Percentiles rank a stretch among this genome's conserved stretches.
Conservation (phyloP, 1,284 basidiomycete species). For the Marasmius oreades region DNA sequence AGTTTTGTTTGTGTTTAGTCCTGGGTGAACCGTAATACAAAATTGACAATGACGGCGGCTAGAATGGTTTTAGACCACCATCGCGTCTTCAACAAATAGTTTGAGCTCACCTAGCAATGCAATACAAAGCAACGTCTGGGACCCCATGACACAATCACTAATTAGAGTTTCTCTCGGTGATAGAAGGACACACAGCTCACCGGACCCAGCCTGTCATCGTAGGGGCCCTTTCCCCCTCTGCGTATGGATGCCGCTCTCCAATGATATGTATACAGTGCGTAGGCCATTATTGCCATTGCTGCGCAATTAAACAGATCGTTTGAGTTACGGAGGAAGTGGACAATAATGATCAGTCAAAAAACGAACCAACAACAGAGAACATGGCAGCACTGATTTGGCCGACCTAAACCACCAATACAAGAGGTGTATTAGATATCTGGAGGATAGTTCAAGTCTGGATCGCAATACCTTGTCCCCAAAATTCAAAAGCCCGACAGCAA, state of each 20-base stretch:
- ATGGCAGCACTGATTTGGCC: constrained; percentile 90
- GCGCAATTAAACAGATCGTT: constrained; percentile 7
- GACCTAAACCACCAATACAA: constrained; percentile 46
- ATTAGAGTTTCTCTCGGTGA: constrained; percentile 8
- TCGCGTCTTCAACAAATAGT: constrained; percentile 5
- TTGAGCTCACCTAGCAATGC: constrained; percentile 70
- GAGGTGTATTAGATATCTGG: background rate
- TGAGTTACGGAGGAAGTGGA: constrained; percentile 8
- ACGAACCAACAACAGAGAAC: constrained; percentile 88
- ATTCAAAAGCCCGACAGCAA: constrained; percentile 95
- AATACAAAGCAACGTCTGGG: constrained; percentile 81
- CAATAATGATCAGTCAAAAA: constrained; percentile 1
- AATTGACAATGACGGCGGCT: constrained; percentile 91
- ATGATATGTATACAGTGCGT: constrained; percentile 93
- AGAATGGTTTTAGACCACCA: constrained; percentile 12
- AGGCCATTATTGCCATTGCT: constrained; percentile 98
- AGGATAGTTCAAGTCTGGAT: background rate
- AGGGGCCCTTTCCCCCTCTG: constrained; percentile 88
- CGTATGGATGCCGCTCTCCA: constrained; percentile 95
- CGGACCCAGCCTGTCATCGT: constrained; percentile 90
- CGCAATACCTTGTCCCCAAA: constrained; percentile 85
- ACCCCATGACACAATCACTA: constrained; percentile 13
- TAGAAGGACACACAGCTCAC: constrained; percentile 28
- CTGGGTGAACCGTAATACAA: constrained; percentile 75
- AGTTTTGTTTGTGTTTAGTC: too few relatives aligned